These are phyloP conservation scores for Zasmidium cellare DNA, from an alignment of 2,329 filamentous ascomycete genomes.

Conservation along the genomic window DNA sequence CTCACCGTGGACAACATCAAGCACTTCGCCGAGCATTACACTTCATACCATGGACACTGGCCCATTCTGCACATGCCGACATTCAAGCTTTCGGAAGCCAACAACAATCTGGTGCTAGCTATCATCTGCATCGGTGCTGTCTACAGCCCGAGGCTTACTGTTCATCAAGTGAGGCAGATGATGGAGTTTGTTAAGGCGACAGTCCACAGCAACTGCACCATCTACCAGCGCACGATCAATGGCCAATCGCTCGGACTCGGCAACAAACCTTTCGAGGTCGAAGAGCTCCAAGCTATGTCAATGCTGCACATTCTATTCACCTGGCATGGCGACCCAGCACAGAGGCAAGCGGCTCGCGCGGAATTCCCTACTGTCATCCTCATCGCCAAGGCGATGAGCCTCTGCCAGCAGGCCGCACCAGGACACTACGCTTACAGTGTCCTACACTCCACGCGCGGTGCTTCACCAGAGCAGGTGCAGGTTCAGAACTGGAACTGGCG, in stretches of 20 bases:
- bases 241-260: conserved; percentile 42
- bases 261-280: conserved; percentile 46
- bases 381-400: conserved; percentile 57
- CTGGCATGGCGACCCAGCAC: conserved; percentile 69
- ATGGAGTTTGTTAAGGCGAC: conserved; percentile 64
- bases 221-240: conserved; percentile 49
- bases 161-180: conserved; percentile 65
- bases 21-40: conserved; percentile 70
- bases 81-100: conserved; percentile 65
- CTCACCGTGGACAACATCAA: conserved; percentile 69
- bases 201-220: conserved; percentile 56
- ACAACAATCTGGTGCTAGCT: conserved; percentile 65
- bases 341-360: conserved; percentile 63
- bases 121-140: conserved; percentile 75
- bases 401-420: conserved; percentile 56
- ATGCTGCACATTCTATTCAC: conserved; percentile 63
- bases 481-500: conserved; percentile 63
- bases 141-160: conserved; percentile 65
- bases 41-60: conserved; percentile 72
- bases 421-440: conserved; percentile 55
- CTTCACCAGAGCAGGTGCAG: conserved; percentile 49
- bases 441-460: conserved; percentile 58
- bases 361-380: conserved; percentile 59
- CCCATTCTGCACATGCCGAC: conserved; percentile 71
- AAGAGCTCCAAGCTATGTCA: conserved; percentile 68